Evolutionary conservation across 1,284 basidiomycete genomes (phyloP), one percentile per base, ranked within the genome.

Genomic region (Sanghuangporus weigelae): DNA sequence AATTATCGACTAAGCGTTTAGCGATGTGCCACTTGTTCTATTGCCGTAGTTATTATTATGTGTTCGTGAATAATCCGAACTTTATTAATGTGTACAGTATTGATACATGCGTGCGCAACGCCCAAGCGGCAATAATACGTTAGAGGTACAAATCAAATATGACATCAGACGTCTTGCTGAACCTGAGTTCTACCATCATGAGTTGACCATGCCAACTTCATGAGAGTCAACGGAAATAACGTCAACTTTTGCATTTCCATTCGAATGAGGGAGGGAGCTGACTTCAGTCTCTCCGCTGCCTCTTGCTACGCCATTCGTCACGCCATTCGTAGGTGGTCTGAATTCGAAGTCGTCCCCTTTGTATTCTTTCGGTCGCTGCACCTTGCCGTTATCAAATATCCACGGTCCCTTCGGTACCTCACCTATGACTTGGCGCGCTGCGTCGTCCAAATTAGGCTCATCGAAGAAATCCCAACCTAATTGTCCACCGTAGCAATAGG

Each of bases 401-500:
- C 73, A 76, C 0, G 85, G 82, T 0, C 87, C 86, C 65, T 76
- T 80, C 5, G 82, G 81, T 73, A 82, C 73, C 61, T 75, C 70
- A n/a, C 74, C 75, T 1, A 89, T 71, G 1, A 75, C 74, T 31
- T 72, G 71, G 40, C 67, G 72, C 40, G 76, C 73, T 11, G 76
- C 78, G 7, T 80, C 75, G 70, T 90, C 86, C 8, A 89, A 74
- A 31, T 68, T 71, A 3, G 88, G 88, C 58, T 84, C 84, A 64
- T 87, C 82, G 66, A 81, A 81, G 57, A 81, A 90, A 58, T 76
- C 76, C 85, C 87, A 90, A n/a, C 82, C 81, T 23, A 90, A 74
- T 64, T 82, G 78, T 16, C 88, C 88, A 4, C 90, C 90, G 69
- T 92, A 92, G 1, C 74, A 68, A 62, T 77, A 79, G 0, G 90